phyloP scores from a whole-genome alignment of 2,329 filamentous ascomycete genomes.

The Paraconiothyrium sp. region DNA sequence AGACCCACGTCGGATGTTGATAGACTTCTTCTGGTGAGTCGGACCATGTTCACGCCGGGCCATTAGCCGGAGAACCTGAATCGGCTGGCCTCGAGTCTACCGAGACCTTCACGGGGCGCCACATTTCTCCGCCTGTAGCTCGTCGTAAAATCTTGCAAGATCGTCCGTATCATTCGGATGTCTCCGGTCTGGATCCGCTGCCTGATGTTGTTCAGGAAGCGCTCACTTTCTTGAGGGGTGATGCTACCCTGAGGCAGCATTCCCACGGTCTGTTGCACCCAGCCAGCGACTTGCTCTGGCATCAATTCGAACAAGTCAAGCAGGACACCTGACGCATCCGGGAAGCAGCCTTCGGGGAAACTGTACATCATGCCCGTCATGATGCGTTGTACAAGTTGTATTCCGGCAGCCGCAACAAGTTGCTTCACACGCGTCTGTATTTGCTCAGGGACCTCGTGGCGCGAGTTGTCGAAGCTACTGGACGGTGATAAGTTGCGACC shows the following conservation, averaged over 20 bases:
- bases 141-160: slow-evolving; percentile 97
- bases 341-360: slow-evolving; percentile 94
- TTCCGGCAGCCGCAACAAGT: slow-evolving; percentile 75
- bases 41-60: neutral
- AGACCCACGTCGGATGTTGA: neutral
- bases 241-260: slow-evolving; percentile 80
- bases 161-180: slow-evolving; percentile 80
- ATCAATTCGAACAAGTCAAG: slow-evolving; percentile 88
- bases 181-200: slow-evolving; percentile 76
- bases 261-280: slow-evolving; percentile 85
- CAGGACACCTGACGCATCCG: slow-evolving; percentile 92
- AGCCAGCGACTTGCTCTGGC: slow-evolving; percentile 78
- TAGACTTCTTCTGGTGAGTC: neutral
- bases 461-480: slow-evolving; percentile 68
- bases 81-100: slow-evolving; percentile 82
- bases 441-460: slow-evolving; percentile 70
- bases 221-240: slow-evolving; percentile 79
- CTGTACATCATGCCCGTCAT: slow-evolving; percentile 99
- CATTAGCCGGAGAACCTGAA: slow-evolving; percentile 74
- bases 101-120: slow-evolving; percentile 90
- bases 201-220: slow-evolving; percentile 81
- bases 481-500: slow-evolving; percentile 75
- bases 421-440: slow-evolving; percentile 77
- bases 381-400: slow-evolving; percentile 83
- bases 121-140: slow-evolving; percentile 93